Evolutionary conservation across 2,329 filamentous ascomycete genomes (phyloP).

Genomic region (Camillea tinctor): DNA sequence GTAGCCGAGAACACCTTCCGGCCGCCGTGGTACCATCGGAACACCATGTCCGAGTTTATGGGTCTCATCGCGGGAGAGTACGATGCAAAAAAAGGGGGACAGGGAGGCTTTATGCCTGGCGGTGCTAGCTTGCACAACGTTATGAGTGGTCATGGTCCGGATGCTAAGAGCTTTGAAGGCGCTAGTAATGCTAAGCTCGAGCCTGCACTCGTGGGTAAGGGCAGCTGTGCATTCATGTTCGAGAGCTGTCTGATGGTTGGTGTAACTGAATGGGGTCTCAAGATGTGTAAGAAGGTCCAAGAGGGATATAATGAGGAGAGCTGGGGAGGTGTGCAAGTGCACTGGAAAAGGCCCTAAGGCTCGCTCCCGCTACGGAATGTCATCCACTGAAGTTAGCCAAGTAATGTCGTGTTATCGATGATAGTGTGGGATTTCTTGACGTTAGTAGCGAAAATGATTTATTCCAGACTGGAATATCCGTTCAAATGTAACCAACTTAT

Average conservation of each 20-base stretch:
- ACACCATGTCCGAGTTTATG: conserved; percentile 56
- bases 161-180: conserved; percentile 49
- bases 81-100: conserved; percentile 51
- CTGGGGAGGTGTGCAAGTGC: conserved; percentile 68
- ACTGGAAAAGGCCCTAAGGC: conserved; percentile 53
- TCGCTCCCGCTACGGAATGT: conserved; percentile 14
- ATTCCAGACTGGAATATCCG: no score
- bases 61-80: conserved; percentile 48
- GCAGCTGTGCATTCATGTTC: conserved; percentile 68
- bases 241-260: conserved; percentile 69
- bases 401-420: background rate
- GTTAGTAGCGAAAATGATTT: no score
- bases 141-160: conserved; percentile 58
- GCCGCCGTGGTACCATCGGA: conserved; percentile 61
- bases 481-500: no score
- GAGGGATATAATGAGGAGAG: conserved; percentile 76
- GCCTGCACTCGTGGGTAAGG: conserved; percentile 57
- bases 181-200: conserved; percentile 62
- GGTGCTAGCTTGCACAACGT: conserved; percentile 57
- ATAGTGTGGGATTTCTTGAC: background rate
- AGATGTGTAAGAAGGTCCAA: conserved; percentile 58
- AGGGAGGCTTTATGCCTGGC: conserved; percentile 46
- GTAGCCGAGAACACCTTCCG: conserved; percentile 60
- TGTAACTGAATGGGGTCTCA: conserved; percentile 67
- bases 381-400: conserved; percentile 28